Conservation (phyloP, 306 rosid species). For the Mucuna pruriens region DNA sequence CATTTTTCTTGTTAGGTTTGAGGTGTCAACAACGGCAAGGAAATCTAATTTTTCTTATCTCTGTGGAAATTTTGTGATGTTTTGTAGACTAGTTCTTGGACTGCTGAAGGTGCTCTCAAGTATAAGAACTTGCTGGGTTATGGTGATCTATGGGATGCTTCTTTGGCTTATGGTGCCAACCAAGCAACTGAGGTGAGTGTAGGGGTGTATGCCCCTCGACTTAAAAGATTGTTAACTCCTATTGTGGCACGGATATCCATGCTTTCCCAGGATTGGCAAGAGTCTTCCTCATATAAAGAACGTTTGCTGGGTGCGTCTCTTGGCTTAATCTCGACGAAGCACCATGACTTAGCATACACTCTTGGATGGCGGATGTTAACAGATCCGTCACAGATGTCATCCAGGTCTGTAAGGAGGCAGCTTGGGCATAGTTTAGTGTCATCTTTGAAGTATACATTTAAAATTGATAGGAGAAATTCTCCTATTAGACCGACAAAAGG, state of each 20-base stretch:
- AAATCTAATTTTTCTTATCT: conserved; percentile 22
- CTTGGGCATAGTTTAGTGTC: conserved; percentile 92
- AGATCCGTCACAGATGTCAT: conserved; percentile 84
- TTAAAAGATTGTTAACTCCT: conserved; percentile 66
- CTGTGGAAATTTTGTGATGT: conserved; percentile 38
- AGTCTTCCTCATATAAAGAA: conserved; percentile 84
- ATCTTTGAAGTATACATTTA: conserved; percentile 78
- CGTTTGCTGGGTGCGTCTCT: conserved; percentile 73
- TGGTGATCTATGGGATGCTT: conserved; percentile 95
- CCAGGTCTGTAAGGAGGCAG: conserved; percentile 91
- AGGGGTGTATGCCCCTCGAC: conserved; percentile 78
- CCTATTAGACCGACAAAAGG: conserved; percentile 77
- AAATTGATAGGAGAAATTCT: conserved; percentile 81
- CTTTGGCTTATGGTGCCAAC: conserved; percentile 84
- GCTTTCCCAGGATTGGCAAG: conserved; percentile 89
- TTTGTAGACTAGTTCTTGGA: conserved; percentile 88
- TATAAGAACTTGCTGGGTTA: conserved; percentile 83
- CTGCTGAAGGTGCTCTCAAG: conserved; percentile 76
- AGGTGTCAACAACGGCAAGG: not conserved
- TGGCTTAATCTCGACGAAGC: conserved; percentile 67
- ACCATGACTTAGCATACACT: conserved; percentile 79
- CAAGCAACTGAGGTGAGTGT: conserved; percentile 81
- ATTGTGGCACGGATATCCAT: conserved; percentile 67
- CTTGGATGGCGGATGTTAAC: conserved; percentile 91
- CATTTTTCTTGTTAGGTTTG: conserved; percentile 9